Evolutionary conservation across 495 filamentous ascomycete genomes (phyloP).

Genomic region (Monascus purpureus): DNA sequence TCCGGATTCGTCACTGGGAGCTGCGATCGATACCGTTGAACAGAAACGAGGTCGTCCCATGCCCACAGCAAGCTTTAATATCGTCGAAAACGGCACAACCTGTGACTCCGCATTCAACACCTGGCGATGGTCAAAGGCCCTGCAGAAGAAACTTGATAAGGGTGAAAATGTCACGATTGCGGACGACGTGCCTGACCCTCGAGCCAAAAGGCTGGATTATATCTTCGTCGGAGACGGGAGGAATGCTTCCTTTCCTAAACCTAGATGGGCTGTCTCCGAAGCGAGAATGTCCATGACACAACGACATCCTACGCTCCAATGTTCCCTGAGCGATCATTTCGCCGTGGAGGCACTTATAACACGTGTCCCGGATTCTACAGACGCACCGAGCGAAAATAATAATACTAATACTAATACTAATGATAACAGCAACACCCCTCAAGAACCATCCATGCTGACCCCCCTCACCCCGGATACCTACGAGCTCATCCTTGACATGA

Average conservation of each 20-base stretch:
- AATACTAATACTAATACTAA: neutral
- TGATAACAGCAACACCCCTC: neutral
- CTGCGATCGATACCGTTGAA: constrained; percentile 51
- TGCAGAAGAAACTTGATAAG: constrained; percentile 43
- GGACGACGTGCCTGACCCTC: constrained; percentile 46
- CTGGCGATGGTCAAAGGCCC: constrained; percentile 72
- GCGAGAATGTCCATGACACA: constrained; percentile 67
- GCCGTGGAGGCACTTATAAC: constrained; percentile 44
- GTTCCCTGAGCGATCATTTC: constrained; percentile 88
- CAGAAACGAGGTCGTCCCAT: constrained; percentile 27
- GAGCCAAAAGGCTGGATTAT: constrained; percentile 85
- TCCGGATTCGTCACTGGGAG: constrained; percentile 65
- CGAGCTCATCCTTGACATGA: constrained; percentile 56
- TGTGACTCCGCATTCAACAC: constrained; percentile 81
- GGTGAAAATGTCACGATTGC: constrained; percentile 43
- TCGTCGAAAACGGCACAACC: constrained; percentile 69
- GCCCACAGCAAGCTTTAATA: constrained; percentile 62
- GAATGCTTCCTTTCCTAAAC: constrained; percentile 16
- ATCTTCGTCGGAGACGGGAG: constrained; percentile 55
- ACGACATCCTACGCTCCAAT: constrained; percentile 65
- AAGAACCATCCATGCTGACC: constrained; percentile 10
- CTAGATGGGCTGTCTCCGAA: constrained; percentile 51
- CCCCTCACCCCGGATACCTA: constrained; percentile 43
- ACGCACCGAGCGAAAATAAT: too few relatives aligned
- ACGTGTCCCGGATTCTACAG: constrained; percentile 4